Percentiles rank a stretch among this genome's conserved stretches.
phyloP scores from a whole-genome alignment of 2,329 filamentous ascomycete genomes.

The Paraconiothyrium sp. region DNA sequence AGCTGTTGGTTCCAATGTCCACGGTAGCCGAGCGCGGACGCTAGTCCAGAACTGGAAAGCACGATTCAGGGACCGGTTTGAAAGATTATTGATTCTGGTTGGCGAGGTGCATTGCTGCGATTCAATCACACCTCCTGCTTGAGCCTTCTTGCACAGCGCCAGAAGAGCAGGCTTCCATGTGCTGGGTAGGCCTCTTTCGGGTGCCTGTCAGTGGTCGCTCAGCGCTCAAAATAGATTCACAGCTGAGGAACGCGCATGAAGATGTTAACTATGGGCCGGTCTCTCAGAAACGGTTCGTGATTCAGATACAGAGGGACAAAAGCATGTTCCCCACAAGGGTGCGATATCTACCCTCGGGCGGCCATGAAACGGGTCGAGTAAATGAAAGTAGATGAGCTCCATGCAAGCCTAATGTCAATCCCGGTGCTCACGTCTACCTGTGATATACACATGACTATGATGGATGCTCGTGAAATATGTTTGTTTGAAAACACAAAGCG shows the following conservation, averaged over 20 bases:
- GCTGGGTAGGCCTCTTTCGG: neutral
- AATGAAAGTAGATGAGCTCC: neutral
- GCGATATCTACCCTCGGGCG: neutral
- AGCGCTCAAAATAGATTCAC: neutral
- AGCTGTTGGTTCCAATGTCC: neutral
- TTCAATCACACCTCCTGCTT: neutral
- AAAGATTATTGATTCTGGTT: slow-evolving; percentile 11
- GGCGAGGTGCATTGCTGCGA: slow-evolving; percentile 1
- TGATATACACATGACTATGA: neutral
- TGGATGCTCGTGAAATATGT: neutral
- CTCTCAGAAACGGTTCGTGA: slow-evolving; percentile 7
- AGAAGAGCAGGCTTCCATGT: neutral
- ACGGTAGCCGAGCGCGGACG: neutral
- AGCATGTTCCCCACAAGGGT: neutral
- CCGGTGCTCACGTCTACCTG: neutral
- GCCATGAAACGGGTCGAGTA: slow-evolving; percentile 6
- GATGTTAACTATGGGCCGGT: neutral
- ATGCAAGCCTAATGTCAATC: neutral
- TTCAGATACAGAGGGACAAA: slow-evolving; percentile 3
- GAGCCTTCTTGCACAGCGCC: neutral
- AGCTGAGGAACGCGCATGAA: slow-evolving; percentile 6
- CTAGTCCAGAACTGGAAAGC: slow-evolving; percentile 1
- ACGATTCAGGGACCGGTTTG: slow-evolving; percentile 1
- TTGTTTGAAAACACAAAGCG: neutral
- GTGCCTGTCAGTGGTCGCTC: neutral